phyloP scores from a whole-genome alignment of 106 monocot species.

The Agapanthus africanus region DNA sequence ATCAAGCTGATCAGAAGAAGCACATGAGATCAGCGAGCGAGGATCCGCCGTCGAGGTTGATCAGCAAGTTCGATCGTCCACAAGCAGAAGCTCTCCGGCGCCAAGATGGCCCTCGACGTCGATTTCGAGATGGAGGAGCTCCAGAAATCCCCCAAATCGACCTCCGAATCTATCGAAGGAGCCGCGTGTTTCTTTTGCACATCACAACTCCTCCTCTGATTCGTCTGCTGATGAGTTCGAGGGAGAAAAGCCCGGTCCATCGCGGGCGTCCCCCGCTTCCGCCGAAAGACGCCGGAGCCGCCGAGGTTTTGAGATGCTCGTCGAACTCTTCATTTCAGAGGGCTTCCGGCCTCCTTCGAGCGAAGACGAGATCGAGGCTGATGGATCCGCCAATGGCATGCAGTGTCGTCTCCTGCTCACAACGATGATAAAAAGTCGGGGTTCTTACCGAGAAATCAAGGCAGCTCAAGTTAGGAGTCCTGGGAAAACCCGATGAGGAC shows the following conservation, averaged over 20 bases:
- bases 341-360: slow-evolving; percentile 13
- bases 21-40: too few species aligned
- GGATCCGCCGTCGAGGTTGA: slow-evolving; percentile 48
- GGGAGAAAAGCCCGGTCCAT: not conserved
- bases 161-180: slow-evolving; percentile 64
- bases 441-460: slow-evolving; percentile 6
- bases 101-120: slow-evolving; percentile 36
- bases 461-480: slow-evolving; percentile 8
- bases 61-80: slow-evolving; percentile 39
- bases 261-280: not conserved
- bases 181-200: slow-evolving; percentile 50
- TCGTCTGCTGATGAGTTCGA: slow-evolving; percentile 9
- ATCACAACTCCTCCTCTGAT: not conserved
- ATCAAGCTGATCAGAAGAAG: too few species aligned
- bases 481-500: slow-evolving; percentile 39
- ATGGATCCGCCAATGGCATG: slow-evolving; percentile 22
- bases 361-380: slow-evolving; percentile 35
- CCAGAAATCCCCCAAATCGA: slow-evolving; percentile 44
- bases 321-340: slow-evolving; percentile 22
- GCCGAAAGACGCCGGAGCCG: not conserved
- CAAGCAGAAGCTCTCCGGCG: slow-evolving; percentile 34
- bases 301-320: slow-evolving; percentile 24
- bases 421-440: slow-evolving; percentile 11
- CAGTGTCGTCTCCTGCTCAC: not conserved
- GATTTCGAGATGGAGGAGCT: slow-evolving; percentile 63